Evolutionary conservation across 768 basidiomycete genomes (phyloP).

Genomic region (Omphalotus guepiniiformis): DNA sequence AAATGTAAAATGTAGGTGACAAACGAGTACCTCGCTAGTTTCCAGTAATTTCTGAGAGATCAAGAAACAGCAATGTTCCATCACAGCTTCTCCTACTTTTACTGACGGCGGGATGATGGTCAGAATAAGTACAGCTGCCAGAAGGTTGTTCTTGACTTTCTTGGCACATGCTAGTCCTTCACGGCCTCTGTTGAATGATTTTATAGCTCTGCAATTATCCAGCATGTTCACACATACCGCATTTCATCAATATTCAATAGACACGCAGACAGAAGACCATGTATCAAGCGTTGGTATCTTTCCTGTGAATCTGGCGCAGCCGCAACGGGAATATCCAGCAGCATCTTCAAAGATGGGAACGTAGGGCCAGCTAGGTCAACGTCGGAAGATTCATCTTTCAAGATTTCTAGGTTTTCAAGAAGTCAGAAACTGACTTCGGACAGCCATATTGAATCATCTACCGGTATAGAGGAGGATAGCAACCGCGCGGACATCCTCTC

Average conservation of each 20-base stretch:
- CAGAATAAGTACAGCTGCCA: conserved; percentile 80
- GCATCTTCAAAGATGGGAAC: conserved; percentile 70
- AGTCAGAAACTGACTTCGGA: conserved; percentile 7
- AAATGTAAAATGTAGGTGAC: not conserved
- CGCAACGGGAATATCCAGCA: conserved; percentile 54
- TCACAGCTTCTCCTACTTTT: conserved; percentile 64
- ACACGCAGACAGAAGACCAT: conserved; percentile 83
- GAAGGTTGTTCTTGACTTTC: conserved; percentile 88
- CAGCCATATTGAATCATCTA: conserved; percentile 25
- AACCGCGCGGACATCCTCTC: conserved; percentile 77
- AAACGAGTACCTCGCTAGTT: conserved; percentile 54
- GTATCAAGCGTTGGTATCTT: conserved; percentile 57
- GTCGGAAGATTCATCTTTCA: conserved; percentile 82
- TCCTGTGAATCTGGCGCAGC: conserved; percentile 38
- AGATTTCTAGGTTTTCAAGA: conserved; percentile 46
- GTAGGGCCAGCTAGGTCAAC: conserved; percentile 79
- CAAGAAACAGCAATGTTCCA: conserved; percentile 83
- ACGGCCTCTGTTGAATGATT: conserved; percentile 55
- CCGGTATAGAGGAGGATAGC: conserved; percentile 78
- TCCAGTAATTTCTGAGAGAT: conserved; percentile 79
- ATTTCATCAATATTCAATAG: conserved; percentile 87
- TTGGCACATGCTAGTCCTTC: conserved; percentile 68
- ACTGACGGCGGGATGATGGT: conserved; percentile 69
- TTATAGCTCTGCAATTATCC: conserved; percentile 2
- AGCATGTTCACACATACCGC: conserved; percentile 50